These are phyloP conservation scores for Peronospora destructor DNA, from an alignment of 352 stramenopile genomes.

Conservation along the genomic window DNA sequence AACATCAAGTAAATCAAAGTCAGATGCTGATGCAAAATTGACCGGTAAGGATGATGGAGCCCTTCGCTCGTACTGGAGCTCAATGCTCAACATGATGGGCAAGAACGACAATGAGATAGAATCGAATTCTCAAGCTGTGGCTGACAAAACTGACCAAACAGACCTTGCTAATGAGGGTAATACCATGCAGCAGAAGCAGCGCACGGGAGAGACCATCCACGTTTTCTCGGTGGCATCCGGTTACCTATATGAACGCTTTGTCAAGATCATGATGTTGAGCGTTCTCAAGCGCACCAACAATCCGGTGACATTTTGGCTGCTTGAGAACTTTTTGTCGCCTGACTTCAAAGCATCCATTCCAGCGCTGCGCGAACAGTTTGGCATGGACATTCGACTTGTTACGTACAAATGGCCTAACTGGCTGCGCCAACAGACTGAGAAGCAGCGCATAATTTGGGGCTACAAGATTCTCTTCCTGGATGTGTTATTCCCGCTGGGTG, in stretches of 20 bases:
- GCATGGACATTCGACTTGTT: constrained; percentile 98
- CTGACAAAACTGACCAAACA: constrained; percentile 10
- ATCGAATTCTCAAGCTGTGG: constrained; percentile 12
- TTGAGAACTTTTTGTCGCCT: constrained; percentile 98
- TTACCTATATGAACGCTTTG: constrained; percentile 98
- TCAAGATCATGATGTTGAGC: constrained; percentile 99
- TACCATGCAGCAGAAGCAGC: constrained; percentile 21
- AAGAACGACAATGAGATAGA: constrained; percentile 23
- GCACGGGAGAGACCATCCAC: constrained; percentile 92
- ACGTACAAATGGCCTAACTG: constrained; percentile 99
- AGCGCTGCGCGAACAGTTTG: constrained; percentile 88
- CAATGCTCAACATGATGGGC: constrained; percentile 62
- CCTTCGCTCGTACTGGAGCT: constrained; percentile 64
- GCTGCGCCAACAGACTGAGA: constrained; percentile 96
- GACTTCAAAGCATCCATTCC: constrained; percentile 94
- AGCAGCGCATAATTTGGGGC: constrained; percentile 99
- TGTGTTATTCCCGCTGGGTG: constrained; percentile 97
- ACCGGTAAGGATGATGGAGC: constrained; percentile 44
- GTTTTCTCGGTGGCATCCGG: constrained; percentile 97
- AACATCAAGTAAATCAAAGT: constrained; percentile 6
- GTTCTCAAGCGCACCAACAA: constrained; percentile 94
- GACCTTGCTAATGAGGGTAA: constrained; percentile 5
- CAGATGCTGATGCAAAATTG: constrained; percentile 19
- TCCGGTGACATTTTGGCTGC: constrained; percentile 99
- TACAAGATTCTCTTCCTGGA: constrained; percentile 99